Evolutionary conservation across 2,329 filamentous ascomycete genomes (phyloP), one percentile per base, ranked within the genome.

Genomic region (Fusarium citri): DNA sequence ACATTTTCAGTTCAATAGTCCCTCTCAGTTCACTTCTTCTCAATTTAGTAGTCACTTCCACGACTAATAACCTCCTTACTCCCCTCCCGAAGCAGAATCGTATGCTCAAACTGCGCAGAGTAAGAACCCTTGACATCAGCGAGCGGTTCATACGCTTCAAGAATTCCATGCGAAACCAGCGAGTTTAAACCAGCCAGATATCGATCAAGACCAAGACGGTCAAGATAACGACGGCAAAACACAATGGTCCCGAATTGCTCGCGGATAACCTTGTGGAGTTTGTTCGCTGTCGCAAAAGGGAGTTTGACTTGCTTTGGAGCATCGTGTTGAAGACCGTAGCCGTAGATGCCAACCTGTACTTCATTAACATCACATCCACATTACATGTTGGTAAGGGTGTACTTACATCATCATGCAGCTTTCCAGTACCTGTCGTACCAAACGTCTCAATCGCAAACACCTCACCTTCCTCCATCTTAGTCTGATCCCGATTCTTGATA

Each of bases 381-480:
- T 10, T 4, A 28, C 1, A 9, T 16, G 5, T 34, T 16, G 5
- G 15, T 16, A 4, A 25, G 16, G 12, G 3, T 20, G 23, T 11
- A 73, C 77, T 72, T 80, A 93, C 92, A 81, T 96, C 92, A 74
- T 97, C 93, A 70, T 87, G 84, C 45, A 95, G 89, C 76, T 91
- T 91, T 66, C 94, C 94, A 75, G 92, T 92, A 63, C 94, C 94
- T 15, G 94, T 97, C 76, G 90, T 94, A 37, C 94, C 94, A 78
- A 97, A 97, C 0, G 94, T 97, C 82, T 97, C 94, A 72, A 97
- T 97, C 64, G 94, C 94, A 79, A 95, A 97, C 20, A 93, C 88
- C 74, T 97, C 94, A 37, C 94, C 94, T 80, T 97, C 94, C 81
- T 97, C 94, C 94, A 97, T 97, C 85, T 97, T 97, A 41, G 93